Percentiles rank a stretch among this genome's conserved stretches.
Evolutionary conservation across 2,329 filamentous ascomycete species (phyloP).

Genomic region (Hyphodiscus sp.): DNA sequence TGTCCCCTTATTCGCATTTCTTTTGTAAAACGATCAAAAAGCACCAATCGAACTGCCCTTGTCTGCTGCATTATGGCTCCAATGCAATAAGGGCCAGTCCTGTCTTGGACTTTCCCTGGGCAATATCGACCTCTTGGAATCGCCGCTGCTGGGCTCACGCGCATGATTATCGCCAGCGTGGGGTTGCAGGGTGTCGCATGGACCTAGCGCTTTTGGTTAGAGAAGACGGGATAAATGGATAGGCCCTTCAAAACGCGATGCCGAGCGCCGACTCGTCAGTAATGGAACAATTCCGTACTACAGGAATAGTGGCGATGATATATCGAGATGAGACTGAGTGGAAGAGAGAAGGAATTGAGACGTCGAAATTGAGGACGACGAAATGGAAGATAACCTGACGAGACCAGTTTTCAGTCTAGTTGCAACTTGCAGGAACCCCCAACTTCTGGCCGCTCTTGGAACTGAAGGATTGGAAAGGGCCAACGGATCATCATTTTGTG

Average conservation of each 20-base stretch:
- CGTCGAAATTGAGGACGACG: not conserved
- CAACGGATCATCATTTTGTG: not conserved
- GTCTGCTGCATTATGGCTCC: not conserved
- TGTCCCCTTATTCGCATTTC: not conserved
- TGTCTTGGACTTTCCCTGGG: not conserved
- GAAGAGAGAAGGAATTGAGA: not conserved
- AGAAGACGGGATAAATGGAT: not conserved
- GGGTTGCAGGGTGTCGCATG: constrained; percentile 11
- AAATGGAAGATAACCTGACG: not conserved
- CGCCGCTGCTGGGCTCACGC: not conserved
- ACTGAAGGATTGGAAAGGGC: not conserved
- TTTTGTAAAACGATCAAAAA: not conserved
- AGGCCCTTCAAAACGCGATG: not conserved
- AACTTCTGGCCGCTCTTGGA: not conserved
- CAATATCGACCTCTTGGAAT: constrained; percentile 1
- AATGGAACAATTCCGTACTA: not conserved
- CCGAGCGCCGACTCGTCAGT: not conserved
- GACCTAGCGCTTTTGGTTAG: constrained; percentile 6
- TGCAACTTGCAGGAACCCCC: not conserved
- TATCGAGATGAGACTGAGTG: not conserved
- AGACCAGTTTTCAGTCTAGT: not conserved
- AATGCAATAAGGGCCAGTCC: not conserved
- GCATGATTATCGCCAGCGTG: constrained; percentile 8
- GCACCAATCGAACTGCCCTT: not conserved
- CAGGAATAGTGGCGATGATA: not conserved